Evolutionary conservation across 352 stramenopile genomes (phyloP).

Genomic region (Globisporangium okanoganense): DNA sequence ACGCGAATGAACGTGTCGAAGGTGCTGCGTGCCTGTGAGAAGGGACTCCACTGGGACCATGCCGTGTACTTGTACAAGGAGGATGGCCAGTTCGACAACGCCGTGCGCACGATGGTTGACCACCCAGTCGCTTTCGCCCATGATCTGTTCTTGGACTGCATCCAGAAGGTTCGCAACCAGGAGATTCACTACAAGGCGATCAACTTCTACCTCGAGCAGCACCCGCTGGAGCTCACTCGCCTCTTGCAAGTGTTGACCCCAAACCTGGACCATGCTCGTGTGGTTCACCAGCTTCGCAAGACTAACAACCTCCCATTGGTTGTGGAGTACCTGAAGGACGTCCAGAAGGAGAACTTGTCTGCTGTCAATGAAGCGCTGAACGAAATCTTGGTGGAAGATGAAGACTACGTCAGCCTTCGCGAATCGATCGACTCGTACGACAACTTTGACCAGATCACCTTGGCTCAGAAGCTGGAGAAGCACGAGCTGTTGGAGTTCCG

Average conservation of each 20-base stretch:
- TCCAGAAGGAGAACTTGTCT: slow-evolving; percentile 98
- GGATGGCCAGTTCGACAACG: slow-evolving; percentile 98
- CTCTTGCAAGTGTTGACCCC: slow-evolving; percentile 98
- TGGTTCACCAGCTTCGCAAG: slow-evolving; percentile 98
- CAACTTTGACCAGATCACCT: slow-evolving; percentile 99
- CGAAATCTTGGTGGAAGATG: slow-evolving; percentile 95
- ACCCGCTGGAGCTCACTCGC: slow-evolving; percentile 96
- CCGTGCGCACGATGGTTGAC: slow-evolving; percentile 99
- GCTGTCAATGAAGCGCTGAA: slow-evolving; percentile 99
- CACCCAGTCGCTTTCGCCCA: slow-evolving; percentile 96
- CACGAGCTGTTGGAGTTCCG: slow-evolving; percentile 99
- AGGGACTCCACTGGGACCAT: slow-evolving; percentile 97
- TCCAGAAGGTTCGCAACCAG: slow-evolving; percentile 99
- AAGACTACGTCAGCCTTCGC: slow-evolving; percentile 97
- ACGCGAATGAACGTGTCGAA: slow-evolving; percentile 99
- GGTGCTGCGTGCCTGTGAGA: slow-evolving; percentile 96
- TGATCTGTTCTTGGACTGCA: slow-evolving; percentile 99
- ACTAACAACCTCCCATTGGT: slow-evolving; percentile 96
- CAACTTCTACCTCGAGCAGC: slow-evolving; percentile 97
- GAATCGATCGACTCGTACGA: slow-evolving; percentile 99
- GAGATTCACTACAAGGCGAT: slow-evolving; percentile 99
- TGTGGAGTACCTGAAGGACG: slow-evolving; percentile 97
- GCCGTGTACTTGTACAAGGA: slow-evolving; percentile 99
- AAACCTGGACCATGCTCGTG: slow-evolving; percentile 97
- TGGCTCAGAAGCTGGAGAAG: slow-evolving; percentile 98